phyloP scores from a whole-genome alignment of 257 asterid genomes.

The Fraxinus anomala region DNA sequence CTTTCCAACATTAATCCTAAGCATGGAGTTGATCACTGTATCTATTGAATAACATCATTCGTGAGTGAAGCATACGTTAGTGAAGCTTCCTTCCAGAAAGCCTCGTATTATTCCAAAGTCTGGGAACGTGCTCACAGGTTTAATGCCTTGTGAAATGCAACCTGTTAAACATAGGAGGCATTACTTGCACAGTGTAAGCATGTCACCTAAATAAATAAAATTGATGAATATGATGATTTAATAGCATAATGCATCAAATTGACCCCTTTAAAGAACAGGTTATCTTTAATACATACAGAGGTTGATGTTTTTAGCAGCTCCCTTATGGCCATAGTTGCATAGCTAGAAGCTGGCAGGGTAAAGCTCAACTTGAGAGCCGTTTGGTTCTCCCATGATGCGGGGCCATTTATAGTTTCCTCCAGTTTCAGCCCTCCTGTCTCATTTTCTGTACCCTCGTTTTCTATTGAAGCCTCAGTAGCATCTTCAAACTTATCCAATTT shows the following conservation, averaged over 20 bases:
- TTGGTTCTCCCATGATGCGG: conserved; percentile 44
- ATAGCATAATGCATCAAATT: conserved; percentile 9
- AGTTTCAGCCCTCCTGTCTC: conserved; percentile 28
- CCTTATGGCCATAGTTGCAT: conserved; percentile 99
- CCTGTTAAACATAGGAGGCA: conserved; percentile 48
- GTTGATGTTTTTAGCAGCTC: conserved; percentile 94
- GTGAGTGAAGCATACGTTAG: neutral
- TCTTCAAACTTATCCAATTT: conserved; percentile 32
- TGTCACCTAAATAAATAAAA: conserved; percentile 6
- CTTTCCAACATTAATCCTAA: conserved; percentile 13
- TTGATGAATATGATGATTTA: neutral
- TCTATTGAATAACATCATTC: conserved; percentile 22
- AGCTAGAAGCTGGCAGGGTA: conserved; percentile 88
- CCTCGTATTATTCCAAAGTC: conserved; percentile 7
- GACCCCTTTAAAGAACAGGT: neutral
- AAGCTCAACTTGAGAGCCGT: conserved; percentile 85
- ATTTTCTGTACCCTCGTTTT: conserved; percentile 22
- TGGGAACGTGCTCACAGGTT: conserved; percentile 27
- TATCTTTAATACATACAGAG: conserved; percentile 57
- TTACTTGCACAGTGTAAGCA: conserved; percentile 5
- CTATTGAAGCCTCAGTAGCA: conserved; percentile 26
- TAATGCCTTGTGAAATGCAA: conserved; percentile 81
- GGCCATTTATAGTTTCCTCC: conserved; percentile 38
- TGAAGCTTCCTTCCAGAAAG: conserved; percentile 18
- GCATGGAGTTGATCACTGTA: conserved; percentile 25